Base-by-base conservation (phyloP, 2,329 filamentous ascomycete species). In the Blumeria graminis region DNA sequence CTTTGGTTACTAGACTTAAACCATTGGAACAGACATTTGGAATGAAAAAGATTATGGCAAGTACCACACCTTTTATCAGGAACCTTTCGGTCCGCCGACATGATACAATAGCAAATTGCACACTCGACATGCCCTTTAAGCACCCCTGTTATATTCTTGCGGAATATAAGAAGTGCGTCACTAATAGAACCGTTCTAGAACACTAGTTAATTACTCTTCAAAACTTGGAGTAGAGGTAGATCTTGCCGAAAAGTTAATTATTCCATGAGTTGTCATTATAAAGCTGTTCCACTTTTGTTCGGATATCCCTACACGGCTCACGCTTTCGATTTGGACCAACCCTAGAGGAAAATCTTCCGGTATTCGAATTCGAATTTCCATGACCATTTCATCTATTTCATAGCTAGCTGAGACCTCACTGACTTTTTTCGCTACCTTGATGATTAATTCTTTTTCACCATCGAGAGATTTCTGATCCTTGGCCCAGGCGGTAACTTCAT, bases 31-130 rank as follows among this genome's bases (percentile, higher is more conserved):
- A 98, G 70, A 70, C 92, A 98, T 1, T 78, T 78, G 0, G 82
- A 77, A 69, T 98, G 92, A 73, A 96, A 98, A 56, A 85, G 72
- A 69, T 98, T 90, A 73, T 88, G 90, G 75, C 92, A 98, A 1
- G 90, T 96, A 51, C 77, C 74, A 68, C 92, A 98, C 56, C 79
- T 76, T 74, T 96, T 96, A 68, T 92, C 90, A 0, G 92, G 92
- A 68, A 94, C 79, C 68, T 84, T 84, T 72, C 86, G 86, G 68
- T 95, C 89, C 7, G 78, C 80, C 16, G 86, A 86, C 60, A 98
- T 86, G 65, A 98, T 88, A 58, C 82, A 88, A 71, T 96, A 96
- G 72, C 90, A 96, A 66, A 96, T 96, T 9, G 92, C 87, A 66
- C 92, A 98, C 69, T 98, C 92, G 18, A 78, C 85, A 69, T 96